Evolutionary conservation across 257 asterid genomes (phyloP), one percentile per base, ranked within the genome.

Genomic region (Solanum microdontum): DNA sequence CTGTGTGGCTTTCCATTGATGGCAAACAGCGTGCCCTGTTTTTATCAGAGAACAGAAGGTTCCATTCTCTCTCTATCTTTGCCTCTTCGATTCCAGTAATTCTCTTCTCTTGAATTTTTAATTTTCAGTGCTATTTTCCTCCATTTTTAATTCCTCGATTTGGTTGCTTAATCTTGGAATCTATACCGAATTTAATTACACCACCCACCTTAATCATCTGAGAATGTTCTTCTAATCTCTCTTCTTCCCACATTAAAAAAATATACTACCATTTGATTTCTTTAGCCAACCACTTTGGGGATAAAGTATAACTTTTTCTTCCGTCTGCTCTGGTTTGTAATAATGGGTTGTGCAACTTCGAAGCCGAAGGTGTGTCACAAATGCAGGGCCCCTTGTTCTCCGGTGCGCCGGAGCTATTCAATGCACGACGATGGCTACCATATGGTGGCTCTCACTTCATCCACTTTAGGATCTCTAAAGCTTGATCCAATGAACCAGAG

Each of bases 281-380:
- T 51, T 51, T 21, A 23, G 11, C 84, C 17, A 33, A 58, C 86
- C 36, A n/a, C 84, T 77, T 76, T 14, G 21, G 62, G 34, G 34
- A 36, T 36, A 83, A 37, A 62, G 7, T 84, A 10, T 36, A 39
- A 19, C 64, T 7, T 84, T 34, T 66, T 32, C 26, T 15, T 37
- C 19, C 23, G 14, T 83, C 37, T 87, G 69, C 17, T 55, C n/a
- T 55, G 64, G 64, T 17, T 55, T 55, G n/a, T 17, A 75, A 45
- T 36, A 72, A 96, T 97, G 99, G 99, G 99, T 30, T 97, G 99
- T 88, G 95, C 94, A 10, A 83, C 95, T 82, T 97, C 99, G 87
- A 97, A 94, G 88, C 87, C 58, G 19, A 92, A 83, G 66, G 91
- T 93, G 2, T 97, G 99, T 90, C 92, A 88, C 91, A 94, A 94